Evolutionary conservation across 2,329 filamentous ascomycete species (phyloP).

Genomic region (Monilinia aucupariae): DNA sequence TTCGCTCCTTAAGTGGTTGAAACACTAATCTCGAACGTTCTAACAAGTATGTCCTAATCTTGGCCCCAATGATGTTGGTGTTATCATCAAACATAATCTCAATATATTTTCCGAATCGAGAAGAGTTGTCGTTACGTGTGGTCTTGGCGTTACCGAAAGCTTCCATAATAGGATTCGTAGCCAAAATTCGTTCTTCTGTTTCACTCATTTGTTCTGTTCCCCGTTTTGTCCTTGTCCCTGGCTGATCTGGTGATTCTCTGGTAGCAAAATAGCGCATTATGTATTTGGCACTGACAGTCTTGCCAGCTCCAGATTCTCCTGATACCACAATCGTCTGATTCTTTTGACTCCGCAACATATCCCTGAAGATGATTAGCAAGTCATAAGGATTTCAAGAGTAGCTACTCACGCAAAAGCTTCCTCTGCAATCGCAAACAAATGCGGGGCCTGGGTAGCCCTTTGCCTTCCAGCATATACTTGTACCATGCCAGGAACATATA

Average conservation of each 20-base stretch:
- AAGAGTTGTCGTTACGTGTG: slow-evolving; percentile 99
- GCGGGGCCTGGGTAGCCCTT: slow-evolving; percentile 90
- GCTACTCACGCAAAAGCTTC: slow-evolving; percentile 85
- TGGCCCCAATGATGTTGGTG: slow-evolving; percentile 95
- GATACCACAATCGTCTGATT: slow-evolving; percentile 99
- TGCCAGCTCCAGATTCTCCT: slow-evolving; percentile 95
- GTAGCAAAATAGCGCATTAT: slow-evolving; percentile 99
- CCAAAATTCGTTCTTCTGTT: slow-evolving; percentile 96
- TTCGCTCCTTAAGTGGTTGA: slow-evolving; percentile 93
- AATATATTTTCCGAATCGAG: slow-evolving; percentile 98
- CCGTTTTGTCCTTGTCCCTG: slow-evolving; percentile 67
- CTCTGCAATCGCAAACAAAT: slow-evolving; percentile 97
- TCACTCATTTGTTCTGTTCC: slow-evolving; percentile 84
- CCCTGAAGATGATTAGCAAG: slow-evolving; percentile 52
- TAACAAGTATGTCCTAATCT: slow-evolving; percentile 91
- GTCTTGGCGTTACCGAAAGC: slow-evolving; percentile 99
- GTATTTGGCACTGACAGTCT: slow-evolving; percentile 99
- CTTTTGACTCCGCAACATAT: slow-evolving; percentile 92
- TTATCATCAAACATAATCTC: slow-evolving; percentile 98
- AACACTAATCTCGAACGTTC: slow-evolving; percentile 95
- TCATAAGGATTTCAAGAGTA: slow-evolving; percentile 9
- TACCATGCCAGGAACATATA: slow-evolving; percentile 99
- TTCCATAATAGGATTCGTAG: slow-evolving; percentile 99
- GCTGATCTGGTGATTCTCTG: slow-evolving; percentile 85
- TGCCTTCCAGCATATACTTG: slow-evolving; percentile 98